Evolutionary conservation across 345 rosid genomes (phyloP).

Genomic region (Conringia planisiliqua): DNA sequence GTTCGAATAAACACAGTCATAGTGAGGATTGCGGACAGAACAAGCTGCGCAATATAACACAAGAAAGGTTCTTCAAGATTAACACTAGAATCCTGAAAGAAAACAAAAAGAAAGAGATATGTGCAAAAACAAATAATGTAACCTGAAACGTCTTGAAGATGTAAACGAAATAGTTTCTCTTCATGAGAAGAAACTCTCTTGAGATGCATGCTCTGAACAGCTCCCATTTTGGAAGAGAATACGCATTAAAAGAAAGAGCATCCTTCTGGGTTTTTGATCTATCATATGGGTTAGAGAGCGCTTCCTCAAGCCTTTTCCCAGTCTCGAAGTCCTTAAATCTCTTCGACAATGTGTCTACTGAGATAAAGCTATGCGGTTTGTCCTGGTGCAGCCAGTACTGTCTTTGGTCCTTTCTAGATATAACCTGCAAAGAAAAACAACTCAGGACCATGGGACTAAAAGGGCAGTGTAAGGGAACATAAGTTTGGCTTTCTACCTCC

Average conservation of each 20-base stretch:
- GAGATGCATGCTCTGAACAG: conserved; percentile 71
- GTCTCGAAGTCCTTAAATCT: conserved; percentile 64
- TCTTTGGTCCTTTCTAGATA: conserved; percentile 75
- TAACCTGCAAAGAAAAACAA: conserved; percentile 31
- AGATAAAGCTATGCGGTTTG: conserved; percentile 50
- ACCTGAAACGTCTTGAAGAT: conserved; percentile 54
- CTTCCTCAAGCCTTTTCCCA: conserved; percentile 60
- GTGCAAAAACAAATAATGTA: background rate
- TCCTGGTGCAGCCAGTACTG: conserved; percentile 69
- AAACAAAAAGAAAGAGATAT: background rate
- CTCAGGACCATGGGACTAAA: background rate
- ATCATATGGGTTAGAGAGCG: conserved; percentile 65
- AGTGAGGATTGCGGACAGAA: conserved; percentile 46
- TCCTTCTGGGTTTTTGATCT: conserved; percentile 67
- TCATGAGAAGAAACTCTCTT: conserved; percentile 79
- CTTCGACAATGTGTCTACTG: conserved; percentile 56
- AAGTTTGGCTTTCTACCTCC: conserved; percentile 42
- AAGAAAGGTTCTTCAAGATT: conserved; percentile 1
- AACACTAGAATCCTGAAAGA: background rate
- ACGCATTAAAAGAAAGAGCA: conserved; percentile 59
- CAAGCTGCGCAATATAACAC: conserved; percentile 43
- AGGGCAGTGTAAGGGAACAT: background rate
- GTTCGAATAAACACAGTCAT: conserved; percentile 68
- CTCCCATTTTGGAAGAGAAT: conserved; percentile 59
- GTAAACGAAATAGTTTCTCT: conserved; percentile 81